Evolutionary conservation across 257 asterid species (phyloP).

Genomic region (Gentiana straminea): DNA sequence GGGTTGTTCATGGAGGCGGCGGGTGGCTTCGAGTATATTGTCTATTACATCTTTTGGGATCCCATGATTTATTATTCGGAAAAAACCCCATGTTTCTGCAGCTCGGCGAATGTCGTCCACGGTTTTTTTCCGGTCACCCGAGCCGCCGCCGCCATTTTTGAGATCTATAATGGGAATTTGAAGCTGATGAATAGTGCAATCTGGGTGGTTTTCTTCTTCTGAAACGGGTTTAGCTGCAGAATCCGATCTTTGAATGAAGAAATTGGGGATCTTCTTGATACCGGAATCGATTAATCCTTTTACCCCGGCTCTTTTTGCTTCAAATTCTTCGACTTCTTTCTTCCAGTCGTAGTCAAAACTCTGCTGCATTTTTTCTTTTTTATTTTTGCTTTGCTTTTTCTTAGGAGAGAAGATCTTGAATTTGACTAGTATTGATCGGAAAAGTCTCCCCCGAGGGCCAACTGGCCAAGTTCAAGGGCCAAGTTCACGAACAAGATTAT

Average conservation of each 20-base stretch:
- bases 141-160: conserved; percentile 21
- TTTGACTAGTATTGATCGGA: no score
- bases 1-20: conserved; percentile 51
- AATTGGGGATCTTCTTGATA: conserved; percentile 29
- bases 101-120: conserved; percentile 43
- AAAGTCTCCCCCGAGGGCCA: no score
- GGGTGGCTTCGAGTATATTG: conserved; percentile 25
- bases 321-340: conserved; percentile 40
- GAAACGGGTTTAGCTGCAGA: not conserved
- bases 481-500: no score
- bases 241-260: conserved; percentile 34
- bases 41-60: conserved; percentile 40
- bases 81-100: conserved; percentile 55
- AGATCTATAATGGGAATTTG: conserved; percentile 46
- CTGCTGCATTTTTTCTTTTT: no score
- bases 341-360: conserved; percentile 34
- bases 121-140: conserved; percentile 14
- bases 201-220: not conserved
- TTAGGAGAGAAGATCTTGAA: no score
- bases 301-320: conserved; percentile 51
- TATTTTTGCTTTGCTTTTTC: no score
- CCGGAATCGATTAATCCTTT: conserved; percentile 68
- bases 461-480: no score
- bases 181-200: conserved; percentile 1
- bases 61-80: conserved; percentile 65